phyloP scores from a whole-genome alignment of 2,329 filamentous ascomycete species.

The Myriosclerotinia curreyana region DNA sequence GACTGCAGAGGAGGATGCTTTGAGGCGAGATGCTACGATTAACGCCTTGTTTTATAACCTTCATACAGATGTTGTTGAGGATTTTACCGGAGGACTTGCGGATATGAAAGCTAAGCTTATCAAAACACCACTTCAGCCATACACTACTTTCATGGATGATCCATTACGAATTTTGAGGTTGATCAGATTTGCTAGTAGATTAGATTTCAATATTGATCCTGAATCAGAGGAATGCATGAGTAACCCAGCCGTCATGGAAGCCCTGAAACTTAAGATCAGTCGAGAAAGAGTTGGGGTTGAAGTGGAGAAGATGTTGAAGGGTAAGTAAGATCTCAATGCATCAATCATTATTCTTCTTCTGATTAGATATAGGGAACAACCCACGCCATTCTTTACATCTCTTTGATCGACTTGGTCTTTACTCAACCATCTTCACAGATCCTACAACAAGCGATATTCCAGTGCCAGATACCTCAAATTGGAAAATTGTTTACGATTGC shows the following conservation, averaged over 20 bases:
- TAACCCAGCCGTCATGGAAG: slow-evolving; percentile 70
- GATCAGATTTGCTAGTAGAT: slow-evolving; percentile 83
- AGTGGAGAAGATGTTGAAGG: slow-evolving; percentile 85
- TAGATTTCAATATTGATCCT: slow-evolving; percentile 74
- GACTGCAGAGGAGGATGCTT: slow-evolving; percentile 83
- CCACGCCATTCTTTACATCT: slow-evolving; percentile 61
- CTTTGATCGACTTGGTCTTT: slow-evolving; percentile 65
- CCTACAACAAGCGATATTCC: slow-evolving; percentile 53
- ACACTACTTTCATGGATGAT: slow-evolving; percentile 92
- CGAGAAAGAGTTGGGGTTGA: slow-evolving; percentile 85
- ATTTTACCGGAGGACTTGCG: slow-evolving; percentile 74
- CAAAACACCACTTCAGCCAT: slow-evolving; percentile 79
- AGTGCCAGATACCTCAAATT: slow-evolving; percentile 56
- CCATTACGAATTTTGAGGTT: slow-evolving; percentile 82
- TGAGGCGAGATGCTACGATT: slow-evolving; percentile 86
- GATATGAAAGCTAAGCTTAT: slow-evolving; percentile 75
- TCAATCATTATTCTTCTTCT: slow-evolving; percentile 25
- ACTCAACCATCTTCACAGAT: slow-evolving; percentile 71
- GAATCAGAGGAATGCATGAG: slow-evolving; percentile 71
- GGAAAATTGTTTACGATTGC: slow-evolving; percentile 62
- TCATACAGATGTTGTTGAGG: slow-evolving; percentile 73
- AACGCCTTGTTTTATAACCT: slow-evolving; percentile 97
- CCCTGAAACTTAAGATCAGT: slow-evolving; percentile 84
- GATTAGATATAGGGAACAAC: slow-evolving; percentile 48
- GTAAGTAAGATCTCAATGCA: slow-evolving; percentile 48